Conservation (phyloP, 2,329 filamentous ascomycete species). For the Ophiostoma ulmi region DNA sequence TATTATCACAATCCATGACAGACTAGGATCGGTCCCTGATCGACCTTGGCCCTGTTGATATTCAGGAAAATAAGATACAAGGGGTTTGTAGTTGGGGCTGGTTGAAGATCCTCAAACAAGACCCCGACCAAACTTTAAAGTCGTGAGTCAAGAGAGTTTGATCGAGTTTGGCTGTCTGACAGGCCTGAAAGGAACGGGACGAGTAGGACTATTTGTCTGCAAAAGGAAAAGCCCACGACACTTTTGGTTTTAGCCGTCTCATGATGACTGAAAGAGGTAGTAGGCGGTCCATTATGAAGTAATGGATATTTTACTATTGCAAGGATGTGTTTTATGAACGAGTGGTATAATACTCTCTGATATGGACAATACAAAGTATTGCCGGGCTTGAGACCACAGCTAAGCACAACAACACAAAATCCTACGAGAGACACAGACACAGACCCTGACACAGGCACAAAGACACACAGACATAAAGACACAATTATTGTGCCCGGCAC, state of each 20-base stretch:
- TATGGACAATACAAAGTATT: neutral
- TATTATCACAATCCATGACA: neutral
- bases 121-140: neutral
- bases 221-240: neutral
- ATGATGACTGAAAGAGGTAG: neutral
- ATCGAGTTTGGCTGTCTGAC: neutral
- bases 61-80: constrained; percentile 1
- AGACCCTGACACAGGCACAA: neutral
- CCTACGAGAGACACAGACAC: neutral
- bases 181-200: neutral
- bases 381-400: neutral
- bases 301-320: neutral
- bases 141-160: neutral
- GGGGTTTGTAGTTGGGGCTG: neutral
- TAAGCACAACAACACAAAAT: neutral
- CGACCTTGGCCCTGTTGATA: neutral
- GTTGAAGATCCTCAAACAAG: neutral
- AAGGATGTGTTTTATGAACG: neutral
- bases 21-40: neutral
- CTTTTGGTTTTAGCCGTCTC: neutral
- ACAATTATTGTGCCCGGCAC: neutral
- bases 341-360: too few relatives aligned
- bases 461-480: neutral
- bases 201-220: neutral
- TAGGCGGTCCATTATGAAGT: neutral